Conservation (phyloP, 2,329 filamentous ascomycete genomes). For the Fusarium tricinctum region DNA sequence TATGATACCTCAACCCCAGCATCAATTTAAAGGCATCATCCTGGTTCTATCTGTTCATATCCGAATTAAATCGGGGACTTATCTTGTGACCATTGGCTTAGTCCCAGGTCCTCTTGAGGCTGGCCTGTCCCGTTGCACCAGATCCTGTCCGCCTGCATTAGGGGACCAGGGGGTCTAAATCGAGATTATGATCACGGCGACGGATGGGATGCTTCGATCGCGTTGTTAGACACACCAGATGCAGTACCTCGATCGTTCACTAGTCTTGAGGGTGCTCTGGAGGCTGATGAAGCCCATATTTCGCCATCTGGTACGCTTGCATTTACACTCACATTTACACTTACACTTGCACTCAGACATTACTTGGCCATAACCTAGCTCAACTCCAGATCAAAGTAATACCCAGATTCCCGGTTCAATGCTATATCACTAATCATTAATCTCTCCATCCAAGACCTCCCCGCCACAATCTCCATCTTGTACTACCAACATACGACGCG, state of each 20-base stretch:
- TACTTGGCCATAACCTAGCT: not conserved
- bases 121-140: conserved; percentile 41
- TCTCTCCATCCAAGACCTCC: conserved; percentile 10
- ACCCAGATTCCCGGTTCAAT: conserved; percentile 39
- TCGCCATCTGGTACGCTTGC: not conserved
- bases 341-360: not conserved
- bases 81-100: conserved; percentile 33
- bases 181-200: conserved; percentile 33
- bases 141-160: conserved; percentile 46
- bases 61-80: conserved; percentile 18
- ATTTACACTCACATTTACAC: not conserved
- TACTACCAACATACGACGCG: conserved; percentile 31
- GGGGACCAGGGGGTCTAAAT: conserved; percentile 44
- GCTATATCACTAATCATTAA: conserved; percentile 26
- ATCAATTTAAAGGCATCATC: conserved; percentile 17
- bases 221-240: conserved; percentile 26
- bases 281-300: not conserved
- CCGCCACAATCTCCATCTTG: conserved; percentile 21
- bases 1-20: not conserved
- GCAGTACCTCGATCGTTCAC: not conserved
- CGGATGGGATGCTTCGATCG: conserved; percentile 27
- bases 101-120: conserved; percentile 27
- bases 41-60: conserved; percentile 10
- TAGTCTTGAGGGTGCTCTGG: not conserved
- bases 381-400: conserved; percentile 10